A percentile compares a stretch with the other conserved stretches of the same genome.
These are phyloP conservation scores for Borealophlyctis nickersoniae DNA, from an alignment of 192 early-diverging fungal genomes.

Conservation along the genomic window DNA sequence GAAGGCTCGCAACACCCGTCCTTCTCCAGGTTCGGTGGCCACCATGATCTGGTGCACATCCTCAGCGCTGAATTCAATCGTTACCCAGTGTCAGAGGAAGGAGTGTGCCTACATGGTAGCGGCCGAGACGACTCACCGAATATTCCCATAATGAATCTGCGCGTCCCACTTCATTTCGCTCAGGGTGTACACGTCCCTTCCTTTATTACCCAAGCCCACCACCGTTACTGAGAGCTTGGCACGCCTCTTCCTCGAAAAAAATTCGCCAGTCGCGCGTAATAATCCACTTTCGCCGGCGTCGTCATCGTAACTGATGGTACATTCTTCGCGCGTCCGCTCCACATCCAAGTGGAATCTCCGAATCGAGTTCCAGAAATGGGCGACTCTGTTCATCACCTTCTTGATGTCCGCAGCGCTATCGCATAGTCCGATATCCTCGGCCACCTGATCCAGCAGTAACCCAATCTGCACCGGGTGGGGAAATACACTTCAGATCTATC, in stretches of 20 bases:
- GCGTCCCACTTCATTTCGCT: background rate
- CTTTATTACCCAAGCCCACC: background rate
- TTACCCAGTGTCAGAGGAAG: background rate
- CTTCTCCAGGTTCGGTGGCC: background rate
- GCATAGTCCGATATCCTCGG: background rate
- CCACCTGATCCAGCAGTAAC: background rate
- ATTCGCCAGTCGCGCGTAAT: background rate
- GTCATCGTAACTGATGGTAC: background rate
- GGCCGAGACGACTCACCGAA: background rate
- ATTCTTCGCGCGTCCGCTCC: conserved; percentile 14
- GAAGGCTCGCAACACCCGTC: background rate
- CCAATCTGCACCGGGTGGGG: background rate
- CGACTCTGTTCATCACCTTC: conserved; percentile 8
- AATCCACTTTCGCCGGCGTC: background rate
- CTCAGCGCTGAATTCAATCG: background rate
- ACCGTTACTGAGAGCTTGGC: background rate
- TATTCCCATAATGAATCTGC: background rate
- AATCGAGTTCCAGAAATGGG: conserved; percentile 19
- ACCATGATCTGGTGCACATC: background rate
- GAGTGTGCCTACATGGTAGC: background rate
- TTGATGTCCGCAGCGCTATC: background rate
- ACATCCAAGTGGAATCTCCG: conserved; percentile 13
- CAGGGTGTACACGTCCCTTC: background rate
- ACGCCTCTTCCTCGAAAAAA: background rate
- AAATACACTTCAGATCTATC: background rate